Conservation (phyloP, 2,329 filamentous ascomycete species). For the Periconia macrospinosa region DNA sequence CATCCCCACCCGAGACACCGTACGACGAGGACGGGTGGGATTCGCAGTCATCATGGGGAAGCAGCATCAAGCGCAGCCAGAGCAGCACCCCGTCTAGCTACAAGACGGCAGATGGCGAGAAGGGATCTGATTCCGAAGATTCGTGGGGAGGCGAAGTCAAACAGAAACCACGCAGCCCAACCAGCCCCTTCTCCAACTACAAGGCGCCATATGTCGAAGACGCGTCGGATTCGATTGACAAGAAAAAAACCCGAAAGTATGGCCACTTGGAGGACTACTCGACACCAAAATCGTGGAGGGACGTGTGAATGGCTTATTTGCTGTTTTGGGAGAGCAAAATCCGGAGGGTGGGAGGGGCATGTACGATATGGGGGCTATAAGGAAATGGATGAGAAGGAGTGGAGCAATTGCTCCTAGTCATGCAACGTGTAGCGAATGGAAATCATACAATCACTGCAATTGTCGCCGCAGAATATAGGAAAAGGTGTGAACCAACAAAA, state of each 20-base stretch:
- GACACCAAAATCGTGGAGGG: conserved; percentile 1
- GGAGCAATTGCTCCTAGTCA: no score
- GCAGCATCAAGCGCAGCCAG: not conserved
- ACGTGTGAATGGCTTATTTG: conserved; percentile 2
- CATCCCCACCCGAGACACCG: conserved; percentile 17
- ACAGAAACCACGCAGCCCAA: not conserved
- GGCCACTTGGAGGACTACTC: conserved; percentile 19
- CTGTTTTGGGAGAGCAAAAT: not conserved
- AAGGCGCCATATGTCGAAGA: not conserved
- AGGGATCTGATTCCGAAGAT: conserved; percentile 3
- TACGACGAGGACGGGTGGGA: conserved; percentile 3
- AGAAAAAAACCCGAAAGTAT: conserved; percentile 5
- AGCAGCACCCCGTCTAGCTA: not conserved
- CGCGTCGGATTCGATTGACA: not conserved
- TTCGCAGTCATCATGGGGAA: not conserved
- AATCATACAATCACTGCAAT: no score
- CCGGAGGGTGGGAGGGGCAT: not conserved
- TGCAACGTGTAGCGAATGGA: no score
- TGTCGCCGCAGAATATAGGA: no score
- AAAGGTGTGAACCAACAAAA: no score
- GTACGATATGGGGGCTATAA: not conserved
- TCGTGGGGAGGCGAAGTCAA: not conserved
- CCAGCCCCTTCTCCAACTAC: not conserved
- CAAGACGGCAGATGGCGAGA: not conserved
- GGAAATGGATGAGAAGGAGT: no score